Conservation (phyloP, 129 eudicot species). For the Chrysanthemum makinoi region DNA sequence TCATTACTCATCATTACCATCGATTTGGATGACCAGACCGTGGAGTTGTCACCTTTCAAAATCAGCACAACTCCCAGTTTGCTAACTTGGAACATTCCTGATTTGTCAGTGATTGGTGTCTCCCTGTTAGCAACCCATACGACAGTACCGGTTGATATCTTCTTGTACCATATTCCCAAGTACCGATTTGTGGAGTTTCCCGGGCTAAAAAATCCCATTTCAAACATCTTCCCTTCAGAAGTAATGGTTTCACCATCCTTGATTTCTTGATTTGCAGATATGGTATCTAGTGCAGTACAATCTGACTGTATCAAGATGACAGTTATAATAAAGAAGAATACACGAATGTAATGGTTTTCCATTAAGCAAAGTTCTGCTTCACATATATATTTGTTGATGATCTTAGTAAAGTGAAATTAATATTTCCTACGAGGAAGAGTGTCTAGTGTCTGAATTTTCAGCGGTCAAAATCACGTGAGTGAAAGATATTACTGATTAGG, state of each 20-base stretch:
- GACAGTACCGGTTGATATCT: conserved; percentile 7
- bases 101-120: conserved; percentile 15
- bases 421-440: too few relatives aligned
- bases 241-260: conserved; percentile 31
- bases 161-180: conserved; percentile 22
- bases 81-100: conserved; percentile 10
- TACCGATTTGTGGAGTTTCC: conserved; percentile 13
- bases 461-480: too few relatives aligned
- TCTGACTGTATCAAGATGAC: too few relatives aligned
- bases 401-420: too few relatives aligned
- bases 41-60: neutral
- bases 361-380: too few relatives aligned
- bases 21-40: conserved; percentile 28
- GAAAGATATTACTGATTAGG: too few relatives aligned
- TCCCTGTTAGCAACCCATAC: conserved; percentile 32
- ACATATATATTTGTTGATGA: too few relatives aligned
- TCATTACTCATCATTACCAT: neutral
- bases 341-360: too few relatives aligned
- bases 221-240: conserved; percentile 24
- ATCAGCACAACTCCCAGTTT: neutral
- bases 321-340: too few relatives aligned
- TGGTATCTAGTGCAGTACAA: conserved; percentile 18
- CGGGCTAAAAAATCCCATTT: conserved; percentile 31
- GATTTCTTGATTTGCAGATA: conserved; percentile 8
- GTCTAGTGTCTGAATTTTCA: too few relatives aligned